Base-by-base conservation (phyloP, 768 basidiomycete species). In the Podaxis sp. region DNA sequence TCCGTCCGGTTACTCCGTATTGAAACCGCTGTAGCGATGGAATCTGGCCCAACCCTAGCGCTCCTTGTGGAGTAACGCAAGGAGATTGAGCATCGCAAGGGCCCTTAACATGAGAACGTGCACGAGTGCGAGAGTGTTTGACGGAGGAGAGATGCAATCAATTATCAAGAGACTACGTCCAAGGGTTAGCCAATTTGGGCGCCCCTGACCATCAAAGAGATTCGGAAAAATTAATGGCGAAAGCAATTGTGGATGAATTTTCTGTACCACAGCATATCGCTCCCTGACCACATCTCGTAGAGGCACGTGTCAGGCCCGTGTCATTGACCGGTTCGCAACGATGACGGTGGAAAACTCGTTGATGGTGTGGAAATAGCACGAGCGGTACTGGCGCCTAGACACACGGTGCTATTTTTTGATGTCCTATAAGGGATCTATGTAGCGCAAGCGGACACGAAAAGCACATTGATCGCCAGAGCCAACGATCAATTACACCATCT, bases 101-200 rank as follows among this genome's bases (percentile, higher is more conserved):
- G 61, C 44, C 54, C 61, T 56, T 44, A 62, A 46, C 61, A 55
- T 62, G 61, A 48, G 61, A 54, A 46, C 44, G 30, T 46, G 36
- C 53, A 55, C 44, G 48, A 51, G 48, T 39, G 49, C n/a, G 36
- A 36, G 24, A 62, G 36, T 24, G n/a, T 42, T 42, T 57, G 56
- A 57, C 56, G 56, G 56, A 60, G 44, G 48, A 59, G 59, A 60
- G 59, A 60, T 60, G 59, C 51, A 60, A 60, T 60, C 59, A 61
- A 61, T 42, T 53, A 24, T 33, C 52, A 54, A 12, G n/a, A 24
- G n/a, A n/a, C 26, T 40, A 36, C 13, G 24, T 15, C 49, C 24
- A 22, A 33, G 59, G 59, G 49, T 38, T 49, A 13, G 24, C 38
- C 22, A 46, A 60, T 52, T 60, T 60, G 59, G 51, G 44, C 52